Evolutionary conservation across 2,329 filamentous ascomycete genomes (phyloP).

Genomic region (Aspergillus amoenus): DNA sequence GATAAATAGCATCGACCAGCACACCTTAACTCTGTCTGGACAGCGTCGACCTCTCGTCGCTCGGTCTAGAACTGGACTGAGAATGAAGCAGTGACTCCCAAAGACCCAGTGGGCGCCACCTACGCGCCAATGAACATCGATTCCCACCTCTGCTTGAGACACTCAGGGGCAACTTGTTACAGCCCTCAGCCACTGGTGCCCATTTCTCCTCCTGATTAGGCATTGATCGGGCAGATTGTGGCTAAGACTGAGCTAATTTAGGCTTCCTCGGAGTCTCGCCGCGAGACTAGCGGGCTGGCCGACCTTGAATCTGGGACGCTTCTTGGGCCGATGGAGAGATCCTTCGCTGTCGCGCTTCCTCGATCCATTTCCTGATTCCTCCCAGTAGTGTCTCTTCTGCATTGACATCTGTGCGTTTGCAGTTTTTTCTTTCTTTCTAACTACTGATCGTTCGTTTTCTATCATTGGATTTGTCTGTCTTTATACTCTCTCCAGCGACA

Average conservation of each 20-base stretch:
- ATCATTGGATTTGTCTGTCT: background rate
- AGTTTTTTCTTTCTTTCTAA: background rate
- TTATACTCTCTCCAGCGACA: background rate
- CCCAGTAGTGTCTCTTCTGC: background rate
- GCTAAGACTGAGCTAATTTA: slow-evolving; percentile 2
- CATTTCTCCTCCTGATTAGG: slow-evolving; percentile 9
- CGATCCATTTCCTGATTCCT: background rate
- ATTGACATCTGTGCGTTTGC: background rate
- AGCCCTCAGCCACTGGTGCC: slow-evolving; percentile 15
- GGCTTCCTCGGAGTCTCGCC: background rate
- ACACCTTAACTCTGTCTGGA: background rate
- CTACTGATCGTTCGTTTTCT: background rate
- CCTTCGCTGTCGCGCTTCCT: background rate
- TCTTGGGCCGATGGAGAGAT: background rate
- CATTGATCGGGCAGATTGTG: background rate
- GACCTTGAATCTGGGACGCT: background rate
- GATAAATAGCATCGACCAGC: too few species aligned
- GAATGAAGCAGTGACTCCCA: background rate
- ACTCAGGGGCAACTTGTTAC: slow-evolving; percentile 22
- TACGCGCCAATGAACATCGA: slow-evolving; percentile 10
- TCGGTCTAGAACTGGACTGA: slow-evolving; percentile 12
- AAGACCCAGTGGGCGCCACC: background rate
- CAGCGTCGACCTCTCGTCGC: background rate
- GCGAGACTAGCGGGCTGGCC: background rate
- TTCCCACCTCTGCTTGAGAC: slow-evolving; percentile 14